Base-by-base conservation (phyloP, 345 rosid species). In the Limnanthes douglasii region DNA sequence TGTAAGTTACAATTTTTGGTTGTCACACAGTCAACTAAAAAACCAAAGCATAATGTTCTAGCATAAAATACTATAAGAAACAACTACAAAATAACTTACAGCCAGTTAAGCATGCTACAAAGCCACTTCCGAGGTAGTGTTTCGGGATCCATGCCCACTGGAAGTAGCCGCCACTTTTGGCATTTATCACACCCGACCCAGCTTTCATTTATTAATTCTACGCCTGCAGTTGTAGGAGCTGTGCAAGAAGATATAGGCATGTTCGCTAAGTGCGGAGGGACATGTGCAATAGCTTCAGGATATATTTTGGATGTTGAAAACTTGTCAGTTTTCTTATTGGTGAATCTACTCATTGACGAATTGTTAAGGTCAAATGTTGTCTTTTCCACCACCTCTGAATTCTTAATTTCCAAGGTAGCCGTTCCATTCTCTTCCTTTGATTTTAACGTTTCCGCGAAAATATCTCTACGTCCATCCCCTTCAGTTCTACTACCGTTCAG, bases 181-280 rank as follows among this genome's bases (percentile, higher is more conserved):
- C 93, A 80, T 65, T 64, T 67, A 46, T 72, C 86, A 42, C 93
- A 80, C 14, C 53, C 21, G 34, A 80, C 83, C 86, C 86, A 75
- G 41, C 66, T 56, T 24, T 79, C 79, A 50, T 60, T 11, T 58
- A 56, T 55, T 41, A 61, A 19, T 21, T 57, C 53, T 32, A 80
- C 55, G 27, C 47, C 55, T 4, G 39, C 43, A 24, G 60, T 18
- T 37, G 41, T 24, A 15, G 48, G 52, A 47, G 35, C 47, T 43
- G 46, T 48, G 30, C 2, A 12, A 62, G 51, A 72, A 49, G 41
- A 35, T 23, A 51, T 23, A 10, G 55, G 31, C 18, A 42, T 56
- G 24, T 30, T 45, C 22, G 38, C 55, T 34, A 54, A 27, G 39
- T 19, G 56, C 14, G 61, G 34, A 31, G 43, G 47, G 28, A 29